These are phyloP conservation scores for Taiwanofungus camphoratus DNA, from an alignment of 1,284 basidiomycete species.

Conservation along the genomic window DNA sequence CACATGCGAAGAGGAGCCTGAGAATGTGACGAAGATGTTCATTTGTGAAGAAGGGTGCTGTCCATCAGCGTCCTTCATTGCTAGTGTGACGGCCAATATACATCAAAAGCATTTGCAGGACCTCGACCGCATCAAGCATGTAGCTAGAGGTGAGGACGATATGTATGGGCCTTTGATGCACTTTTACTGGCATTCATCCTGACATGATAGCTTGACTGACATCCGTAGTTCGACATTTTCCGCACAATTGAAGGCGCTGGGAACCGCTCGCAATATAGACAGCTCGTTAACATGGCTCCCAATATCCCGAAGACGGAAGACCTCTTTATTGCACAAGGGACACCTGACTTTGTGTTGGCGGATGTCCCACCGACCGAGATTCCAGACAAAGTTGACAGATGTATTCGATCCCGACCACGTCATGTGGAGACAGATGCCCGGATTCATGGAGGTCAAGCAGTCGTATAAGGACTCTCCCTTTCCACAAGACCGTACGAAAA, in stretches of 20 bases:
- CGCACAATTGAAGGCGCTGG: neutral
- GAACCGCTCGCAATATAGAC: neutral
- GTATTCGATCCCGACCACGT: neutral
- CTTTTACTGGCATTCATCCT: neutral
- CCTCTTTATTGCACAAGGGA: neutral
- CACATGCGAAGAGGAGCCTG: neutral
- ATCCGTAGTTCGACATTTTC: neutral
- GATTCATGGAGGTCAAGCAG: neutral
- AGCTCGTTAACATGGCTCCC: neutral
- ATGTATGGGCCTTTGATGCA: neutral
- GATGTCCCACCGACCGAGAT: neutral
- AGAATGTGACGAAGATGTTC: neutral
- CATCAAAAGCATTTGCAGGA: neutral
- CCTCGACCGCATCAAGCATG: neutral
- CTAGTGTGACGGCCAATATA: neutral
- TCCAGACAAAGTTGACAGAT: neutral
- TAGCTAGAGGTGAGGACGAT: neutral
- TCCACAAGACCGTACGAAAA: neutral
- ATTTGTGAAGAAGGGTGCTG: neutral
- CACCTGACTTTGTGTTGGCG: neutral
- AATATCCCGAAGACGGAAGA: neutral
- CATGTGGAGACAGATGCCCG: neutral
- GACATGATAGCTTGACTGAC: neutral
- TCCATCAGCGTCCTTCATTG: neutral
- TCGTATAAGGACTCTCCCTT: neutral